Conservation (phyloP, 108 stramenopile genomes). For the Pseudonitzschia delicatissima region DNA sequence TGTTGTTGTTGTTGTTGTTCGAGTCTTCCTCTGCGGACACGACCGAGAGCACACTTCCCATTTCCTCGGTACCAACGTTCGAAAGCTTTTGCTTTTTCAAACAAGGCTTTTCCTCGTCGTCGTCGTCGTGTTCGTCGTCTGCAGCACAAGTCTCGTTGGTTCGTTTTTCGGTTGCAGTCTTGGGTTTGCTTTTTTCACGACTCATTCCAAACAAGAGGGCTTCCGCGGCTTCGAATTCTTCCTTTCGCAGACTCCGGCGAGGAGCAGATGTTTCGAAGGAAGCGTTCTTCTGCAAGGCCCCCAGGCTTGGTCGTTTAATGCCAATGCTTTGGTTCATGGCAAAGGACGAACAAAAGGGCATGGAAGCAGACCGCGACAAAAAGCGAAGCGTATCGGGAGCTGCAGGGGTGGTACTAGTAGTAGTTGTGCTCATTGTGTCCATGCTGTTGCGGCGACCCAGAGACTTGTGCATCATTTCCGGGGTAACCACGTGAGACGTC, state of each 20-base stretch:
- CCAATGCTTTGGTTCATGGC: not conserved
- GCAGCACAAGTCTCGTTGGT: not conserved
- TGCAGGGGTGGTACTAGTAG: not conserved
- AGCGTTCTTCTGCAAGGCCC: not conserved
- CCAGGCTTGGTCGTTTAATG: not conserved
- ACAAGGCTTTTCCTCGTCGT: too few species aligned
- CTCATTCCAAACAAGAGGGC: constrained; percentile 14
- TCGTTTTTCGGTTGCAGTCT: not conserved
- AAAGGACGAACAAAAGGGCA: not conserved
- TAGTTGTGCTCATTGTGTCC: not conserved
- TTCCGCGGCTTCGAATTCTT: constrained; percentile 17
- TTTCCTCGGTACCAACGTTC: not conserved
- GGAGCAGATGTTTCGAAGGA: not conserved
- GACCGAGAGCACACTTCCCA: not conserved
- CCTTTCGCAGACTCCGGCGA: not conserved
- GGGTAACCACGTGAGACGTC: not conserved
- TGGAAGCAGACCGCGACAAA: not conserved
- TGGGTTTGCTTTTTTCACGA: not conserved
- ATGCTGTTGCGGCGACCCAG: not conserved
- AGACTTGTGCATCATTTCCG: not conserved
- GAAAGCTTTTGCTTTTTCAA: not conserved
- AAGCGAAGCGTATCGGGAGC: not conserved
- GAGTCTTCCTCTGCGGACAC: not conserved
- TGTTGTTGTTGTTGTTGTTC: not conserved
- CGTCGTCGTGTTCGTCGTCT: not conserved